A percentile compares a stretch with the other conserved stretches of the same genome.
Conservation (phyloP, 345 rosid species). For the Euphorbia peplus region DNA sequence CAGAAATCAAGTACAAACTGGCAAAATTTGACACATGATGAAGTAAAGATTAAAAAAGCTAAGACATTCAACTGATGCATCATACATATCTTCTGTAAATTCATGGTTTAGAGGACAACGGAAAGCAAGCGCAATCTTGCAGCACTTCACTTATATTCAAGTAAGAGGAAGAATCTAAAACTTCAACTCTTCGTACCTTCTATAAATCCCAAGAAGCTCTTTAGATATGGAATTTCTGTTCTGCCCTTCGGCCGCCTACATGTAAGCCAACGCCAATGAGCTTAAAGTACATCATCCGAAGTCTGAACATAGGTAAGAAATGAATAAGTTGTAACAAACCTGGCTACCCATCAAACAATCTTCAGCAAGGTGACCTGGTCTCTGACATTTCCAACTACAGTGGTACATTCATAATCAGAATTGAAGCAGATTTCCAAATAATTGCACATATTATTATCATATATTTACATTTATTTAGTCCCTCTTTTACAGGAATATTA, state of each 20-base stretch:
- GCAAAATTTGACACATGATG: neutral
- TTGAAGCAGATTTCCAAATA: neutral
- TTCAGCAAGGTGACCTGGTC: conserved; percentile 70
- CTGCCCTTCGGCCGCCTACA: conserved; percentile 34
- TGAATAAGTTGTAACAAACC: conserved; percentile 24
- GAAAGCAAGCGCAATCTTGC: neutral
- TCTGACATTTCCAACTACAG: conserved; percentile 61
- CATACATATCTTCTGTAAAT: conserved; percentile 36
- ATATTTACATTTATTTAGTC: neutral
- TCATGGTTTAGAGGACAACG: neutral
- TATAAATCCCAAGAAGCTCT: conserved; percentile 55
- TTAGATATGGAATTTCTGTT: conserved; percentile 38
- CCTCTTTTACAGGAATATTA: neutral
- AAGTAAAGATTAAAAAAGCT: neutral
- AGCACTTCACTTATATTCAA: neutral
- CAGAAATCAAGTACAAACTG: conserved; percentile 3
- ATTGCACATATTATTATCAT: neutral
- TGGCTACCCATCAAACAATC: conserved; percentile 53
- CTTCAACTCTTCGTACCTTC: conserved; percentile 40
- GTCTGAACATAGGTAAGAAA: neutral
- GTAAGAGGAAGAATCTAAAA: neutral
- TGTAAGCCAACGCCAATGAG: conserved; percentile 6
- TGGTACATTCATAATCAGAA: conserved; percentile 2
- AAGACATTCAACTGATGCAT: neutral
- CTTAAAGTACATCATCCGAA: neutral